Evolutionary conservation across 2,329 filamentous ascomycete genomes (phyloP).

Genomic region (Trichoderma sp.): DNA sequence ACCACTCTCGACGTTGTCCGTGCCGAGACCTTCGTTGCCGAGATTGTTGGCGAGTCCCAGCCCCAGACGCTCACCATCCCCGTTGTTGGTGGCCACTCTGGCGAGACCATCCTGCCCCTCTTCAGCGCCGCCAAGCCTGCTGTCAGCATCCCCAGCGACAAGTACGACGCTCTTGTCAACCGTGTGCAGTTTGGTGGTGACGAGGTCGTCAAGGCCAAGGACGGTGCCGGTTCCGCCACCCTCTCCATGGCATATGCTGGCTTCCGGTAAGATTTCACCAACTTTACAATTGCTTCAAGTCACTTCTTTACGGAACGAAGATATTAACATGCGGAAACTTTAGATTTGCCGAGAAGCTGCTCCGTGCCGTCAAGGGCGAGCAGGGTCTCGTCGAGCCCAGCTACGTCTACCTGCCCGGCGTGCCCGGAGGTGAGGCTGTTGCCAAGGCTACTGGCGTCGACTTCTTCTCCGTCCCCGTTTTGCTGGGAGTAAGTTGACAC

Average conservation of each 20-base stretch:
- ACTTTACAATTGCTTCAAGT: not conserved
- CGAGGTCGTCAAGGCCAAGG: slow-evolving; percentile 93
- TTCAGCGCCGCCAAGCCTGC: slow-evolving; percentile 86
- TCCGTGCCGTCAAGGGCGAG: slow-evolving; percentile 84
- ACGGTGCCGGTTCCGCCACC: slow-evolving; percentile 84
- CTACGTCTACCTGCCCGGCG: slow-evolving; percentile 90
- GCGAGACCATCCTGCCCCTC: slow-evolving; percentile 95
- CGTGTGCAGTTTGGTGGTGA: slow-evolving; percentile 98
- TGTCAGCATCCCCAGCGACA: slow-evolving; percentile 79
- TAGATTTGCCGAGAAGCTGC: slow-evolving; percentile 90
- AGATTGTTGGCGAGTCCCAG: slow-evolving; percentile 77
- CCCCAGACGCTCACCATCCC: slow-evolving; percentile 81
- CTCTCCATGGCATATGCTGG: slow-evolving; percentile 95
- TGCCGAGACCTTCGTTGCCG: slow-evolving; percentile 92
- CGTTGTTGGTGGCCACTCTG: slow-evolving; percentile 95
- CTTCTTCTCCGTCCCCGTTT: slow-evolving; percentile 94
- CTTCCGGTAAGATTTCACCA: slow-evolving; percentile 62
- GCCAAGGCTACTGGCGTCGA: slow-evolving; percentile 79
- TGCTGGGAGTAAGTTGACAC: slow-evolving; percentile 76
- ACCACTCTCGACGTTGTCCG: slow-evolving; percentile 98
- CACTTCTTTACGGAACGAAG: not conserved
- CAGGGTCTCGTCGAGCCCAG: slow-evolving; percentile 92
- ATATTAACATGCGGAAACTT: not conserved
- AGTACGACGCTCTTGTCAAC: slow-evolving; percentile 86
- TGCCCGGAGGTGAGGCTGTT: slow-evolving; percentile 82